Base-by-base conservation (phyloP, 352 stramenopile genomes). In the Phytophthora fragariaefolia region DNA sequence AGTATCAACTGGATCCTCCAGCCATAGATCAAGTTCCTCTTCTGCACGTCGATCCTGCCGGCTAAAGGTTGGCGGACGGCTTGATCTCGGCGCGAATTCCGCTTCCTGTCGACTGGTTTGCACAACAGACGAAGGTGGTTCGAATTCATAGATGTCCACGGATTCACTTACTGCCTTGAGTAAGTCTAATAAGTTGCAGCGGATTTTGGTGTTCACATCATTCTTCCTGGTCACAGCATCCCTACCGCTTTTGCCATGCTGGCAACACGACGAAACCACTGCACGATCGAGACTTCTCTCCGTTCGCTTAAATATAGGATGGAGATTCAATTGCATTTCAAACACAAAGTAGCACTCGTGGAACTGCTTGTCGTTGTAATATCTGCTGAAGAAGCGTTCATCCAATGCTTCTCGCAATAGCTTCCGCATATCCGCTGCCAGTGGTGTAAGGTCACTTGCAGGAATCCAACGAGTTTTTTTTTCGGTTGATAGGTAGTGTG, bases 401-500 rank as follows among this genome's bases (percentile, higher is more conserved):
- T 68, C 51, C 5, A 62, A 17, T 47, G 10, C 28, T 36, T 36
- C 28, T 10, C 28, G 28, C 28, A 36, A 10, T 10, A 36, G 28
- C 8, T 7, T 13, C 30, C 51, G 42, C 23, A 48, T 70, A 36
- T 63, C 60, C 9, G 34, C 18, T 26, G 40, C 54, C 20, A 60
- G 30, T 10, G 50, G 50, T 2, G 54, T 65, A 5, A 65, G 28
- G 15, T 45, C 27, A 51, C 54, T 65, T 40, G 47, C 34, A 13
- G 28, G 2, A 24, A 70, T 70, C 54, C 54, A 70, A 8, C n/a
- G 8, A 43, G 54, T 36, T 6, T 51, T 50, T 53, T 65, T 50
- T 38, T 59, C 46, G 8, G 54, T 70, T 5, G 54, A 70, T 24
- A 40, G 13, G 24, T 65, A 70, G 17, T 70, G 54, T 49, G 30